phyloP scores from a whole-genome alignment of 257 asterid genomes.

The Ligustrum vulgare region DNA sequence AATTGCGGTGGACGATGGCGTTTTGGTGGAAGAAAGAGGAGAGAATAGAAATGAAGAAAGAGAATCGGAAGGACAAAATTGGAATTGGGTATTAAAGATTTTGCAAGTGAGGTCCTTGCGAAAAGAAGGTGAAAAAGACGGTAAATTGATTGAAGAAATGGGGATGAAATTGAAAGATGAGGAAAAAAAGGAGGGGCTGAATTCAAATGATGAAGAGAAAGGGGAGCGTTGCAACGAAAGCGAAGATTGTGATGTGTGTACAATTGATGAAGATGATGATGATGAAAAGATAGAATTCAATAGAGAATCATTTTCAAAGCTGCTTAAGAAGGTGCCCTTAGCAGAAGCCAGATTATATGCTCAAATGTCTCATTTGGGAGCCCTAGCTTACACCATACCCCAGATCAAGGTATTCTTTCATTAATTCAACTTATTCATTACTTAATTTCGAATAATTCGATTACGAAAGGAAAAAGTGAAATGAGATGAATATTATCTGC shows the following conservation, averaged over 20 bases:
- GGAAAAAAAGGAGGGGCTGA: constrained; percentile 7
- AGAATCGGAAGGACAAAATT: constrained; percentile 34
- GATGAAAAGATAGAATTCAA: constrained; percentile 57
- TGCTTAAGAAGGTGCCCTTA: constrained; percentile 73
- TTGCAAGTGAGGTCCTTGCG: constrained; percentile 64
- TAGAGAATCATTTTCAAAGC: constrained; percentile 71
- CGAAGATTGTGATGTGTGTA: constrained; percentile 53
- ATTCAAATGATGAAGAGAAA: constrained; percentile 7
- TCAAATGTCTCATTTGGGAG: constrained; percentile 76
- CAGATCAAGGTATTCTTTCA: constrained; percentile 65
- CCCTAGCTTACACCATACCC: constrained; percentile 78
- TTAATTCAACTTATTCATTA: background rate
- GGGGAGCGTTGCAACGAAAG: constrained; percentile 25
- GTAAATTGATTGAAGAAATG: constrained; percentile 32
- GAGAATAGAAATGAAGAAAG: constrained; percentile 18
- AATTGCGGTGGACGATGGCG: constrained; percentile 61
- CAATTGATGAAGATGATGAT: constrained; percentile 48
- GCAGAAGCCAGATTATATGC: constrained; percentile 81
- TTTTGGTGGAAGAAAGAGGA: constrained; percentile 56
- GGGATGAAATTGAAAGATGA: constrained; percentile 32
- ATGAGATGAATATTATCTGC: background rate
- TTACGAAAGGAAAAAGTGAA: background rate
- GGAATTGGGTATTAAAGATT: constrained; percentile 73
- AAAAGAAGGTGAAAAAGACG: constrained; percentile 35
- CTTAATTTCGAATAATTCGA: background rate